Conservation (phyloP, 2,329 filamentous ascomycete species). For the Venturia oleaginea region DNA sequence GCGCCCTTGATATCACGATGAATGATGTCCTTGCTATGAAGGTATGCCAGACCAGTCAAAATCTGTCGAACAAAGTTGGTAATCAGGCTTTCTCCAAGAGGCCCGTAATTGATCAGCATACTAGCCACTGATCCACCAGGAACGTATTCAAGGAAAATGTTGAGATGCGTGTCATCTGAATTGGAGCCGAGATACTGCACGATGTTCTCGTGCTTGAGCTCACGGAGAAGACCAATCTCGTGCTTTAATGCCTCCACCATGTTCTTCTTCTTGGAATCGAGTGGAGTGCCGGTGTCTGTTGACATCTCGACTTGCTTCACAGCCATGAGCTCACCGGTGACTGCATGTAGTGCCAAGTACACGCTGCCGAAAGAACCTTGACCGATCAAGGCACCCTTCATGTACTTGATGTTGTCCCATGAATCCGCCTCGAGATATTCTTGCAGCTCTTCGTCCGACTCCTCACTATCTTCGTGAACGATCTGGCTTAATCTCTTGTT, state of each 20-base stretch:
- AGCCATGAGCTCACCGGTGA: constrained; percentile 93
- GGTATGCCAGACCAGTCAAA: constrained; percentile 80
- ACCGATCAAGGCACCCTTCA: constrained; percentile 96
- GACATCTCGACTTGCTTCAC: constrained; percentile 97
- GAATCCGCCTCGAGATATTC: constrained; percentile 88
- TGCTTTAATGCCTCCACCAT: constrained; percentile 98
- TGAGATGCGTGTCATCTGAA: constrained; percentile 81
- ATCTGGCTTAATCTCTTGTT: constrained; percentile 77
- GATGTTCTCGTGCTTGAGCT: constrained; percentile 92
- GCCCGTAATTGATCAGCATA: constrained; percentile 98
- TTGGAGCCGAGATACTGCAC: constrained; percentile 96
- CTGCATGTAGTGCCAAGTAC: constrained; percentile 86
- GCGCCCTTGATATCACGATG: constrained; percentile 98
- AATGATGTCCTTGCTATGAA: constrained; percentile 92
- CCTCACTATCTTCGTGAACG: constrained; percentile 83
- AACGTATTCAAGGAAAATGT: constrained; percentile 99
- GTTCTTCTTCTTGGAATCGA: constrained; percentile 85
- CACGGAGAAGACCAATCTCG: constrained; percentile 87
- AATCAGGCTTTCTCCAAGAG: constrained; percentile 84
- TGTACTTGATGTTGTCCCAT: constrained; percentile 97
- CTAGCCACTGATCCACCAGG: constrained; percentile 94
- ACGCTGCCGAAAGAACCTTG: constrained; percentile 96
- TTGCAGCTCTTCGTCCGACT: constrained; percentile 77
- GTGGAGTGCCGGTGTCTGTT: constrained; percentile 64
- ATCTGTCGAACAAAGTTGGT: constrained; percentile 97